These are phyloP conservation scores for Stephania japonica DNA, from an alignment of 164 flowering plant species.

Conservation along the genomic window DNA sequence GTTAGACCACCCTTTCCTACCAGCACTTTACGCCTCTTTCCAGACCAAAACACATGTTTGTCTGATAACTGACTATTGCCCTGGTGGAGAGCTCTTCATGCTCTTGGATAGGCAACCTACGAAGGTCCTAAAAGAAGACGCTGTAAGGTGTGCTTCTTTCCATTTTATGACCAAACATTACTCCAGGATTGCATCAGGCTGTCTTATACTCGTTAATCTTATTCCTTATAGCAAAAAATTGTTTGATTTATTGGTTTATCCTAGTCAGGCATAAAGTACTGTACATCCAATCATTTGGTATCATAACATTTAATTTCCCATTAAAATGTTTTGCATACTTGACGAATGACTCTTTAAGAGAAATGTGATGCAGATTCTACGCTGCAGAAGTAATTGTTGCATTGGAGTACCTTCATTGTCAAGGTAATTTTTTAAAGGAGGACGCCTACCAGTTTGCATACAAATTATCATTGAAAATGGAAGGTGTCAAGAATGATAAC, in stretches of 20 bases:
- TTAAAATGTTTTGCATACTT: not conserved
- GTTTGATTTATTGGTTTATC: not conserved
- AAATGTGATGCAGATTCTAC: conserved; percentile 57
- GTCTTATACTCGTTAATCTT: not conserved
- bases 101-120: conserved; percentile 81
- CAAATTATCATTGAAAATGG: no score
- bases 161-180: conserved; percentile 1
- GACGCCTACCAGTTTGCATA: not conserved
- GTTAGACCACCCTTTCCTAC: conserved; percentile 98
- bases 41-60: conserved; percentile 95
- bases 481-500: not conserved
- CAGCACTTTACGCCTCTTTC: conserved; percentile 95
- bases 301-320: not conserved
- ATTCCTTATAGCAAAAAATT: not conserved
- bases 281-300: not conserved
- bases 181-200: not conserved
- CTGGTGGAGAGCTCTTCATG: conserved; percentile 96
- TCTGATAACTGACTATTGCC: conserved; percentile 84
- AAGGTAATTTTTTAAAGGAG: conserved; percentile 43
- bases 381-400: conserved; percentile 92
- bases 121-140: conserved; percentile 92
- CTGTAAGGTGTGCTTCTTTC: conserved; percentile 61
- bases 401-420: conserved; percentile 97
- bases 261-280: not conserved
- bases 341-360: not conserved